Conservation (phyloP, 2,329 filamentous ascomycete genomes). For the Ophiocordyceps australis region DNA sequence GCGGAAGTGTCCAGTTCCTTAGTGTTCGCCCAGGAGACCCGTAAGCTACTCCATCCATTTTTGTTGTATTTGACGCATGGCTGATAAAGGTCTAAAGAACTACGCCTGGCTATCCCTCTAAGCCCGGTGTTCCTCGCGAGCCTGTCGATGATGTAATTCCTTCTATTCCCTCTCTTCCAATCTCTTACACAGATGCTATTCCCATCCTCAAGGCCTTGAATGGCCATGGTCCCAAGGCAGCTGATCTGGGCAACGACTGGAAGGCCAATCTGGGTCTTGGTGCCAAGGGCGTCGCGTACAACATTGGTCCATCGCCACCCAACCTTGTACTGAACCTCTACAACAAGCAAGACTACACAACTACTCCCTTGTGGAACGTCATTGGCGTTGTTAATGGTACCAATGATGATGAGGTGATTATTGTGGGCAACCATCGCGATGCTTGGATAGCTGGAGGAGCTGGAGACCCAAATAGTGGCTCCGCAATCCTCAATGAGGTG, state of each 20-base stretch:
- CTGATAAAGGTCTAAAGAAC: slow-evolving; percentile 24
- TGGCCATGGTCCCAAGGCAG: slow-evolving; percentile 63
- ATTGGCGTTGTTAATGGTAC: slow-evolving; percentile 86
- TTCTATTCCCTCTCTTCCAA: slow-evolving; percentile 75
- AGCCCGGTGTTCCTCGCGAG: slow-evolving; percentile 65
- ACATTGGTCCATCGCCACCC: slow-evolving; percentile 66
- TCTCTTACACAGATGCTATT: slow-evolving; percentile 74
- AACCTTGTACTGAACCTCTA: slow-evolving; percentile 51
- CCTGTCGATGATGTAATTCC: slow-evolving; percentile 55
- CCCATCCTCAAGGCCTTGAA: slow-evolving; percentile 84
- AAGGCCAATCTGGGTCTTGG: slow-evolving; percentile 48
- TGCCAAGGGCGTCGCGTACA: slow-evolving; percentile 72
- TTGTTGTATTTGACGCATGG: not conserved
- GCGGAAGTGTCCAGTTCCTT: slow-evolving; percentile 72
- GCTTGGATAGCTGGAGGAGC: slow-evolving; percentile 80
- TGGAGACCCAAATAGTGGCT: slow-evolving; percentile 68
- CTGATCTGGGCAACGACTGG: slow-evolving; percentile 59
- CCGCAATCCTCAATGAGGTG: slow-evolving; percentile 62
- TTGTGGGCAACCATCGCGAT: slow-evolving; percentile 85
- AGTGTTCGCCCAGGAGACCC: slow-evolving; percentile 57
- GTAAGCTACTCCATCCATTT: slow-evolving; percentile 8
- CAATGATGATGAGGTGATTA: slow-evolving; percentile 65
- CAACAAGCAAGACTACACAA: slow-evolving; percentile 70
- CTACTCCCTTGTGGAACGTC: slow-evolving; percentile 74
- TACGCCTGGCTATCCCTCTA: slow-evolving; percentile 84